These are phyloP conservation scores for Cajanus cajan DNA, from an alignment of 306 rosid species.

Conservation along the genomic window DNA sequence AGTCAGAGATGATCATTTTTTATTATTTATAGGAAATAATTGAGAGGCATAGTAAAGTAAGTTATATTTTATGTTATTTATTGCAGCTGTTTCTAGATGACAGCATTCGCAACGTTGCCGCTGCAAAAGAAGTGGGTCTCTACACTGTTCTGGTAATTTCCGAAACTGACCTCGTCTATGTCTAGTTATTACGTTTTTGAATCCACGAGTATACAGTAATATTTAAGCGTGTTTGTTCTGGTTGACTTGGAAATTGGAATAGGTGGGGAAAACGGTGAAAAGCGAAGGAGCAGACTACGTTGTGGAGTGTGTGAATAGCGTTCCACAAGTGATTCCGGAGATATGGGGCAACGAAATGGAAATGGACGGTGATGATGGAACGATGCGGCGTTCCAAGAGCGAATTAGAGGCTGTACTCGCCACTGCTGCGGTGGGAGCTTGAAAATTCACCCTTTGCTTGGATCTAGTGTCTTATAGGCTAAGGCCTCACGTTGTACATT, in stretches of 20 bases:
- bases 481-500: background rate
- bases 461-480: background rate
- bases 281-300: constrained; percentile 64
- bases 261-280: constrained; percentile 67
- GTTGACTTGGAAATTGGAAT: too few relatives aligned
- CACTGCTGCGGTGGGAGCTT: constrained; percentile 62
- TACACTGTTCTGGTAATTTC: constrained; percentile 67
- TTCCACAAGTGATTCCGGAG: constrained; percentile 55
- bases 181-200: too few relatives aligned
- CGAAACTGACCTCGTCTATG: background rate
- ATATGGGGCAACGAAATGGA: constrained; percentile 46
- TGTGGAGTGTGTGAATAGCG: constrained; percentile 46
- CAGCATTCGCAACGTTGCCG: constrained; percentile 58
- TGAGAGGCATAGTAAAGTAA: background rate
- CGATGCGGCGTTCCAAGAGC: constrained; percentile 44
- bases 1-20: background rate
- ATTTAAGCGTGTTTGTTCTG: too few relatives aligned
- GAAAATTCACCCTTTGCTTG: constrained; percentile 8
- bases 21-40: background rate
- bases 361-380: constrained; percentile 34
- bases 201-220: too few relatives aligned
- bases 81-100: constrained; percentile 80
- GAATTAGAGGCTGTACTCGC: constrained; percentile 55
- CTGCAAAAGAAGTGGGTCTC: constrained; percentile 74
- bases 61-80: background rate